Percentiles rank a stretch among this genome's conserved stretches.
Conservation (phyloP, 2,329 filamentous ascomycete genomes). For the Phialophora tarda region DNA sequence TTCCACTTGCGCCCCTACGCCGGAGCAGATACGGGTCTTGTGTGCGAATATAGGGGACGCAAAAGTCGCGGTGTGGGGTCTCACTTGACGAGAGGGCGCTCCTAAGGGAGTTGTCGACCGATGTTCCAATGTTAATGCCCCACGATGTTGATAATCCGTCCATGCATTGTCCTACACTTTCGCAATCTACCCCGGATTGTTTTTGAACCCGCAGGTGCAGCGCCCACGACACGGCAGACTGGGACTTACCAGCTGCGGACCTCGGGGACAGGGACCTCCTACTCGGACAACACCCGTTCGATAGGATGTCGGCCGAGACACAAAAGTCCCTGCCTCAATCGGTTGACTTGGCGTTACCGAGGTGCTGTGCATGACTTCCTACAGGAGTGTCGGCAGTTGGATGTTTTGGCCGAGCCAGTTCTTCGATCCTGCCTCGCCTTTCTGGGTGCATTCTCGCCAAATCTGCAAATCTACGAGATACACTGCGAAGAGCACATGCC, state of each 20-base stretch:
- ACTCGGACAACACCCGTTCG: background rate
- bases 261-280: background rate
- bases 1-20: background rate
- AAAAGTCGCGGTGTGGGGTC: background rate
- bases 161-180: background rate
- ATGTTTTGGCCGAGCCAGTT: background rate
- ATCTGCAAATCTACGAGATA: background rate
- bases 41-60: background rate
- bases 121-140: background rate
- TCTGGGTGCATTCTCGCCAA: background rate
- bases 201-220: background rate
- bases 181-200: background rate
- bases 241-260: background rate
- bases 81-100: background rate
- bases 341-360: background rate
- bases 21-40: background rate
- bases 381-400: background rate
- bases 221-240: background rate
- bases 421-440: background rate
- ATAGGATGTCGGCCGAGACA: background rate
- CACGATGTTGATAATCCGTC: background rate
- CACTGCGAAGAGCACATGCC: background rate
- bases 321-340: background rate
- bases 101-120: background rate
- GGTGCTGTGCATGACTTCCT: background rate